These are phyloP conservation scores for Cubamyces sp. DNA, from an alignment of 768 basidiomycete genomes.

Conservation along the genomic window DNA sequence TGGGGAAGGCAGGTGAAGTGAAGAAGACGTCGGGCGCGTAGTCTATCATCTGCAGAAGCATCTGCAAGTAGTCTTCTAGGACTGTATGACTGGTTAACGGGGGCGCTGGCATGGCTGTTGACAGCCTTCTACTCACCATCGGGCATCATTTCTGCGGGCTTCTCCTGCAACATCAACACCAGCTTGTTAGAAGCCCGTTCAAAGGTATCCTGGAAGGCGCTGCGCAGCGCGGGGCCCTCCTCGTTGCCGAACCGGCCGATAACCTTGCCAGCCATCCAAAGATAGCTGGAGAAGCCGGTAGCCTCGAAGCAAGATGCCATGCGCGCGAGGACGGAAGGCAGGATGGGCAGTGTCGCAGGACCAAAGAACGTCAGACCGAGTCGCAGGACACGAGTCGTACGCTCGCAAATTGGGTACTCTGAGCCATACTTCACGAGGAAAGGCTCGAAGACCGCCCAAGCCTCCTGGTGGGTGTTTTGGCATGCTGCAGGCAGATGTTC, in stretches of 20 bases:
- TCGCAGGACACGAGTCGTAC: conserved; percentile 81
- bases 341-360: conserved; percentile 61
- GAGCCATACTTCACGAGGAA: conserved; percentile 81
- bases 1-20: conserved; percentile 74
- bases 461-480: conserved; percentile 73
- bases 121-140: conserved; percentile 67
- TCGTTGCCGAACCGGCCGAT: conserved; percentile 77
- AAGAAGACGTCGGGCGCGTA: conserved; percentile 78
- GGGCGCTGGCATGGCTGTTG: too few relatives aligned
- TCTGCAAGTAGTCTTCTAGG: conserved; percentile 90
- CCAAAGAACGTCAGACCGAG: conserved; percentile 86
- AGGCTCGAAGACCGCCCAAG: conserved; percentile 82
- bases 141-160: conserved; percentile 74
- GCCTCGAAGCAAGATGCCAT: conserved; percentile 81
- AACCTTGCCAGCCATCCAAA: conserved; percentile 94
- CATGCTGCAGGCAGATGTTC: conserved; percentile 83
- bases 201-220: conserved; percentile 64
- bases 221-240: conserved; percentile 56
- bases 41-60: conserved; percentile 70
- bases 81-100: conserved; percentile 51
- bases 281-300: conserved; percentile 81
- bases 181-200: conserved; percentile 78
- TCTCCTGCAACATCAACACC: conserved; percentile 65
- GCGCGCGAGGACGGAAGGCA: conserved; percentile 70
- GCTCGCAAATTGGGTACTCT: conserved; percentile 78